Conservation (phyloP, 257 asterid species). For the Solanum bulbocastanum region DNA sequence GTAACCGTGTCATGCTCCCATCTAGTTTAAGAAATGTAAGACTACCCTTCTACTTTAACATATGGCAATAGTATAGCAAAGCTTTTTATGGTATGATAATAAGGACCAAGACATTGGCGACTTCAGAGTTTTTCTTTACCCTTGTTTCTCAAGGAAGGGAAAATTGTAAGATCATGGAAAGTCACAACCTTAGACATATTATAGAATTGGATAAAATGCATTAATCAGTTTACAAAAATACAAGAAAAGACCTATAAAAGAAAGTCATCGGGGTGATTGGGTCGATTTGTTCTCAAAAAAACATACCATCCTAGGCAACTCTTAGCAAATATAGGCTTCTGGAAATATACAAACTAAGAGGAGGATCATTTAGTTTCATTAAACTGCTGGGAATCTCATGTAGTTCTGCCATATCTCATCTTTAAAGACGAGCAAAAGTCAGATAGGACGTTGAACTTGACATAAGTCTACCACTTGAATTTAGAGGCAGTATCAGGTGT, state of each 20-base stretch:
- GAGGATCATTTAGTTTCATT: not conserved
- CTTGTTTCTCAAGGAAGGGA: not conserved
- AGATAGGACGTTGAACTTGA: not conserved
- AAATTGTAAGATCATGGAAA: not conserved
- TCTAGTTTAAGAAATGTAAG: not conserved
- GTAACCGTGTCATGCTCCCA: not conserved
- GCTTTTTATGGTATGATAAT: not conserved
- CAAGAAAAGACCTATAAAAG: not conserved
- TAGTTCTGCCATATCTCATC: not conserved
- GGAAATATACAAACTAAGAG: not conserved
- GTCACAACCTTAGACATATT: not conserved
- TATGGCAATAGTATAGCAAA: not conserved
- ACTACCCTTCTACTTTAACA: not conserved
- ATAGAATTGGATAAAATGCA: not conserved
- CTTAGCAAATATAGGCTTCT: not conserved
- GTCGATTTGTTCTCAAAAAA: not conserved
- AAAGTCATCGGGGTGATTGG: not conserved
- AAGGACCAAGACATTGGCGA: not conserved
- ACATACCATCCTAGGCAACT: not conserved
- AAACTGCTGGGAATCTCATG: not conserved
- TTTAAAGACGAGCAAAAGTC: not conserved
- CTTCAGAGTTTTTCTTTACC: not conserved
- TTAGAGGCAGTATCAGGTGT: not conserved
- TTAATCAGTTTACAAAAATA: not conserved
- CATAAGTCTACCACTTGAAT: not conserved